A percentile compares a stretch with the other conserved stretches of the same genome.
Evolutionary conservation across 1,284 basidiomycete genomes (phyloP).

Genomic region (Meira miltonrushii): DNA sequence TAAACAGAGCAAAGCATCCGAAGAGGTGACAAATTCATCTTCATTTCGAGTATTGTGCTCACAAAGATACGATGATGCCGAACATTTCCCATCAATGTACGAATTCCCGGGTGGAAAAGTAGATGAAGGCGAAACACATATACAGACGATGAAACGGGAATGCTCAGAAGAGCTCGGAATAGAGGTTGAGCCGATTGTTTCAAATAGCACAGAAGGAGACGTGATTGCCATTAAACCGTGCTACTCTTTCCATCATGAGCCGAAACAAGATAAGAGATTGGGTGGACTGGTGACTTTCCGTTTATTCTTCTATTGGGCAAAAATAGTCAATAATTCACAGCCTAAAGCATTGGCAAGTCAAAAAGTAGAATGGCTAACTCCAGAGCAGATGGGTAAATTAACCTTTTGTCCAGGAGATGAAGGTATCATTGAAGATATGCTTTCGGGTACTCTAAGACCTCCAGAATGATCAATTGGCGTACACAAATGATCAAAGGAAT

Average conservation of each 20-base stretch:
- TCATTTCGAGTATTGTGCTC: background rate
- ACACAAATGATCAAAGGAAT: too few species aligned
- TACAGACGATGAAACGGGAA: constrained; percentile 2
- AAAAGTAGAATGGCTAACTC: constrained; percentile 1
- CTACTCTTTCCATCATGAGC: background rate
- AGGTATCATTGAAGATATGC: background rate
- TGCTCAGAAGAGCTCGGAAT: constrained; percentile 8
- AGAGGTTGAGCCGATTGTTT: background rate
- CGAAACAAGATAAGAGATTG: background rate
- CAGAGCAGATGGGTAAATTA: constrained; percentile 3
- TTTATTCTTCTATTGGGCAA: constrained; percentile 8
- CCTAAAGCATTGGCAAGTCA: constrained; percentile 5
- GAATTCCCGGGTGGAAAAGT: constrained; percentile 13
- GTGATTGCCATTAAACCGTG: background rate
- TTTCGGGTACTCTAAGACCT: background rate
- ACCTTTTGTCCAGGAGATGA: constrained; percentile 5
- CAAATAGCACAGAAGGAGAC: background rate
- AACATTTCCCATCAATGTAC: constrained; percentile 7
- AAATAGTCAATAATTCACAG: background rate
- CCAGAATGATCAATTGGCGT: too few species aligned
- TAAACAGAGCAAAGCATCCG: background rate
- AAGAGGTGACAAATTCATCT: background rate
- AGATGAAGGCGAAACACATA: constrained; percentile 7
- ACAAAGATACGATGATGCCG: background rate
- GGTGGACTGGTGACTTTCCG: background rate